Conservation (phyloP, 2,329 filamentous ascomycete genomes). For the Fusarium anthophilum region DNA sequence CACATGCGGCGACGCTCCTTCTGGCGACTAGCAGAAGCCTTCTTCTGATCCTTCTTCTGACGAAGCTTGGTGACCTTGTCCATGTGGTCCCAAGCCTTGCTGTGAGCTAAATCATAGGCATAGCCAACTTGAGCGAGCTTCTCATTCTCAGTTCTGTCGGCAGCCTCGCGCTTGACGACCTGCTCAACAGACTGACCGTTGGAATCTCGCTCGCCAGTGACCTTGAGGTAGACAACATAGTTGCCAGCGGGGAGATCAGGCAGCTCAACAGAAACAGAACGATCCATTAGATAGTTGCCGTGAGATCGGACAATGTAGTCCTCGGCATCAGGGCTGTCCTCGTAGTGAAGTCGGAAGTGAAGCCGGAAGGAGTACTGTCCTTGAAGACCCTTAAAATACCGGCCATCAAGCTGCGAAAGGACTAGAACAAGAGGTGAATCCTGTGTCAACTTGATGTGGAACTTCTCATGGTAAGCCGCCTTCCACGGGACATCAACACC, state of each 20-base stretch:
- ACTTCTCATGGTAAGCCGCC: slow-evolving; percentile 69
- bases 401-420: slow-evolving; percentile 68
- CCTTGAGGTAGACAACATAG: slow-evolving; percentile 66
- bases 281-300: slow-evolving; percentile 66
- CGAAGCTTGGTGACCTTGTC: slow-evolving; percentile 60
- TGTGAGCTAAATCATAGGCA: slow-evolving; percentile 69
- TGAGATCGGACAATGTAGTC: slow-evolving; percentile 70
- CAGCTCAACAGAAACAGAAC: slow-evolving; percentile 68
- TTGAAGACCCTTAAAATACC: slow-evolving; percentile 69
- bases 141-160: slow-evolving; percentile 60
- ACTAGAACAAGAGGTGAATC: slow-evolving; percentile 68
- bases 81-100: slow-evolving; percentile 63
- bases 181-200: slow-evolving; percentile 60
- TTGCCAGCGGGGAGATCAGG: slow-evolving; percentile 63
- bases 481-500: slow-evolving; percentile 71
- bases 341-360: slow-evolving; percentile 60
- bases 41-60: slow-evolving; percentile 59
- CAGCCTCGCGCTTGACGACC: slow-evolving; percentile 63
- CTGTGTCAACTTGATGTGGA: slow-evolving; percentile 64
- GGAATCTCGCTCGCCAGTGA: slow-evolving; percentile 60
- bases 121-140: slow-evolving; percentile 67
- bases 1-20: slow-evolving; percentile 59
- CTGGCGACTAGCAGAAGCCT: slow-evolving; percentile 58
- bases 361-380: slow-evolving; percentile 66
- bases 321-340: slow-evolving; percentile 60